Evolutionary conservation across 139 green algal genomes (phyloP).

Genomic region (Parachlorella kessleri): DNA sequence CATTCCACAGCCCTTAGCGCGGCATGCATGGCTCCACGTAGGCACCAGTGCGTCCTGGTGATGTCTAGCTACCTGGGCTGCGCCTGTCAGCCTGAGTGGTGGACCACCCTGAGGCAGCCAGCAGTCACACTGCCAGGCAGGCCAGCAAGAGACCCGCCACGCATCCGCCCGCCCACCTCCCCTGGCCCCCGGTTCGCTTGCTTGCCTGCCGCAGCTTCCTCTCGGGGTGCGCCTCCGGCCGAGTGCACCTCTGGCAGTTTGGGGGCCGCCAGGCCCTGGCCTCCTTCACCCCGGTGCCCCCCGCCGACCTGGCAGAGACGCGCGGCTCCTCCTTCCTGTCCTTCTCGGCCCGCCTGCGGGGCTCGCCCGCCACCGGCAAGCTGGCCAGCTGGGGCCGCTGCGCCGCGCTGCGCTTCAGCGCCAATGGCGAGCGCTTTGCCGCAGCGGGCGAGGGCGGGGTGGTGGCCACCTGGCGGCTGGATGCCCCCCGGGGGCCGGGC

Average conservation of each 20-base stretch:
- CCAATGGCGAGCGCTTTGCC: conserved; percentile 71
- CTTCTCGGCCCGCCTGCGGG: conserved; percentile 5
- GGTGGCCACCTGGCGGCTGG: conserved; percentile 76
- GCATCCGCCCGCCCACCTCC: background rate
- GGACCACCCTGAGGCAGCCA: no score
- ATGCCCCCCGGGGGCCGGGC: conserved; percentile 29
- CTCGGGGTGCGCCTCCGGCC: conserved; percentile 45
- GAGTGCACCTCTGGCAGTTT: conserved; percentile 73
- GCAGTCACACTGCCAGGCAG: no score
- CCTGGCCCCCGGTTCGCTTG: background rate
- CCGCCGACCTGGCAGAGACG: conserved; percentile 3
- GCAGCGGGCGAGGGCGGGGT: conserved; percentile 74
- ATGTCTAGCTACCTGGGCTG: no score
- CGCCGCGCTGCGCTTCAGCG: conserved; percentile 55
- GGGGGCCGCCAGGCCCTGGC: conserved; percentile 31
- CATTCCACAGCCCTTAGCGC: no score
- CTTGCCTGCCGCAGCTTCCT: conserved; percentile 16
- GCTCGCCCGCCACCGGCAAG: background rate
- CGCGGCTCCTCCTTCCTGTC: background rate
- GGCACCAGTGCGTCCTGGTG: no score
- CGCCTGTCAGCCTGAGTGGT: no score
- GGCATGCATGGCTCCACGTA: no score
- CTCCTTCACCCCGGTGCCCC: conserved; percentile 50
- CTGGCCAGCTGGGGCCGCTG: conserved; percentile 30
- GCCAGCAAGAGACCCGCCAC: no score